phyloP scores from a whole-genome alignment of 169 alveolate species.

The Cryptosporidium parvum region DNA sequence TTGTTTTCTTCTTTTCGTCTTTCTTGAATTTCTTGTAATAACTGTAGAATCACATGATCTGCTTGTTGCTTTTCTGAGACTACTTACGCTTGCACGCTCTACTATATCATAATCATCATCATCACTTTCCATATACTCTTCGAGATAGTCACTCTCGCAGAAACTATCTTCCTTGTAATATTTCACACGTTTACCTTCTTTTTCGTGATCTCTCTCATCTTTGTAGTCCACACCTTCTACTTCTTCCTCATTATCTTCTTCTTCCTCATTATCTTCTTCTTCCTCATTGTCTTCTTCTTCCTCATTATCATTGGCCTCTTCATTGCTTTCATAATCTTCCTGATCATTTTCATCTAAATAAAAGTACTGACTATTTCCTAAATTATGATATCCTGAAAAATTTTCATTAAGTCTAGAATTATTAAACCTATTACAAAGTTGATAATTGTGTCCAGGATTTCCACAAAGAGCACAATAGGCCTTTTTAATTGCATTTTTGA shows the following conservation, averaged over 20 bases:
- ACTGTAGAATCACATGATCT: neutral
- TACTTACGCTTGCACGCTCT: neutral
- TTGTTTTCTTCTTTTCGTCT: neutral
- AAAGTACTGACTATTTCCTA: neutral
- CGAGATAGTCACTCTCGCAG: neutral
- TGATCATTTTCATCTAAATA: conserved; percentile 1
- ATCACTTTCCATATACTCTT: neutral
- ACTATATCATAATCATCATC: neutral
- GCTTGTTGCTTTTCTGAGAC: neutral
- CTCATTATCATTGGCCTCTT: neutral
- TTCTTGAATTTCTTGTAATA: neutral
- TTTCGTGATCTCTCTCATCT: neutral
- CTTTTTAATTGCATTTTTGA: neutral
- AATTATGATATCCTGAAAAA: neutral
- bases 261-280: no score
- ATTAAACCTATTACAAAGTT: conserved; percentile 15
- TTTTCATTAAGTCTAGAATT: neutral
- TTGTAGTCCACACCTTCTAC: no score
- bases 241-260: neutral
- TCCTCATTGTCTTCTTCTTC: neutral
- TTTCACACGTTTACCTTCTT: no score
- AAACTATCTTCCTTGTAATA: no score
- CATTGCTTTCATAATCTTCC: no score
- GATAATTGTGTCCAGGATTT: conserved; percentile 28
- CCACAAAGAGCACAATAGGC: conserved; percentile 57